phyloP scores from a whole-genome alignment of 306 rosid species.

The Casuarina glauca region DNA sequence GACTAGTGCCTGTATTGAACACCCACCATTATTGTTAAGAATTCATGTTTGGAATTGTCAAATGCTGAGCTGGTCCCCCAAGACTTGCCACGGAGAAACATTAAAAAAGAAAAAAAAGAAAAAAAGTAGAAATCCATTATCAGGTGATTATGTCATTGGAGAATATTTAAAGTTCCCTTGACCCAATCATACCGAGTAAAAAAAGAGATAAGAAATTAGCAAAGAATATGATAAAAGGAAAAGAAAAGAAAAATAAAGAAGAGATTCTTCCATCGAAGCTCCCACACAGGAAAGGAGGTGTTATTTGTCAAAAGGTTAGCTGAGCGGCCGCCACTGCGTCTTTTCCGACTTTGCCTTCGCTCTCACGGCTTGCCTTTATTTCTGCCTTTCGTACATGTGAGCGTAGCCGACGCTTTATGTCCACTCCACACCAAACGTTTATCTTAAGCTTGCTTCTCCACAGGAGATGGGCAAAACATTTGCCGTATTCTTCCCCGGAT shows the following conservation, averaged over 20 bases:
- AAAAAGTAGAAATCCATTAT: conserved; percentile 23
- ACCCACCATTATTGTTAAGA: conserved; percentile 22
- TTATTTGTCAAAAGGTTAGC: conserved; percentile 42
- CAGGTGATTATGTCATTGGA: conserved; percentile 22
- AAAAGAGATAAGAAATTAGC: background rate
- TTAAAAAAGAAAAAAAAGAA: background rate
- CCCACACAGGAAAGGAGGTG: conserved; percentile 23
- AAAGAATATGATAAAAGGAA: background rate
- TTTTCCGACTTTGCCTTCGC: conserved; percentile 25
- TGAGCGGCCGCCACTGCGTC: conserved; percentile 27
- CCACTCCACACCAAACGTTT: conserved; percentile 39
- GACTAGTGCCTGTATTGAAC: conserved; percentile 38
- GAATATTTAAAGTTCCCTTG: conserved; percentile 32
- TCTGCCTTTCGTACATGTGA: background rate
- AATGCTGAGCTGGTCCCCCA: conserved; percentile 35
- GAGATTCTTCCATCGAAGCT: conserved; percentile 18
- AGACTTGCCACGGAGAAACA: conserved; percentile 12
- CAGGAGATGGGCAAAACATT: background rate
- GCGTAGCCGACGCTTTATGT: conserved; percentile 19
- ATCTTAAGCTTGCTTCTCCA: background rate
- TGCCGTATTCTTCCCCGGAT: background rate
- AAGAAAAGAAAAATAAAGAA: background rate
- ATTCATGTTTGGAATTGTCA: conserved; percentile 25
- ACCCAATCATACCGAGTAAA: conserved; percentile 32
- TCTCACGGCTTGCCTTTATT: conserved; percentile 29